phyloP scores from a whole-genome alignment of 768 basidiomycete genomes.

The Polyporus arcularius region DNA sequence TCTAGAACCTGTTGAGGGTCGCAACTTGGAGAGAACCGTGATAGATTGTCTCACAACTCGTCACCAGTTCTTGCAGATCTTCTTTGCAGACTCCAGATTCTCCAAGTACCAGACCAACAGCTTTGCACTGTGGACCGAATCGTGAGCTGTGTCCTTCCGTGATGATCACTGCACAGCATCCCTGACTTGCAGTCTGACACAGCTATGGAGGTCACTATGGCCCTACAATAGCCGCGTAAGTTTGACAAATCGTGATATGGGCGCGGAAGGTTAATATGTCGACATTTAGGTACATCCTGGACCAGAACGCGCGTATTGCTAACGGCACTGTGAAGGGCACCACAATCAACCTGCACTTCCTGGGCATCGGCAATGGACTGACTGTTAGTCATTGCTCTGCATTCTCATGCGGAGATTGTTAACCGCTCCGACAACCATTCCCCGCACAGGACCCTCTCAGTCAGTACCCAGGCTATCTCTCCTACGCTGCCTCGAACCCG shows the following conservation, averaged over 20 bases:
- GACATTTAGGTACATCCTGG: conserved; percentile 46
- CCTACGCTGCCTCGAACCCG: conserved; percentile 55
- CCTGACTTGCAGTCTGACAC: conserved; percentile 6
- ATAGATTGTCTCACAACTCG: neutral
- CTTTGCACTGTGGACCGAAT: conserved; percentile 67
- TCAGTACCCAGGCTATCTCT: conserved; percentile 61
- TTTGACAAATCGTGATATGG: conserved; percentile 1
- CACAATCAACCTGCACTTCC: conserved; percentile 54
- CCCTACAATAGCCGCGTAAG: conserved; percentile 37
- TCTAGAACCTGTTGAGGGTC: neutral
- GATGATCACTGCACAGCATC: conserved; percentile 16
- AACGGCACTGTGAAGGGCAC: conserved; percentile 46
- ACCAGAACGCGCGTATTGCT: conserved; percentile 59
- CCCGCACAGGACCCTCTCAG: conserved; percentile 36
- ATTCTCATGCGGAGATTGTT: neutral
- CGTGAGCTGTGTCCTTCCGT: conserved; percentile 30
- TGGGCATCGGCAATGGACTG: conserved; percentile 63
- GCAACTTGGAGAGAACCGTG: neutral
- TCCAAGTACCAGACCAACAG: conserved; percentile 44
- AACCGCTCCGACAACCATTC: neutral
- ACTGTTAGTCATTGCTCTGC: conserved; percentile 41
- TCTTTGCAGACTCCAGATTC: conserved; percentile 56
- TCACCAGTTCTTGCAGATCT: conserved; percentile 56
- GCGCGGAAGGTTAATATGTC: neutral
- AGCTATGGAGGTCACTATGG: conserved; percentile 44